These are phyloP conservation scores for Flammula alnicola DNA, from an alignment of 1,284 basidiomycete species.

Conservation along the genomic window DNA sequence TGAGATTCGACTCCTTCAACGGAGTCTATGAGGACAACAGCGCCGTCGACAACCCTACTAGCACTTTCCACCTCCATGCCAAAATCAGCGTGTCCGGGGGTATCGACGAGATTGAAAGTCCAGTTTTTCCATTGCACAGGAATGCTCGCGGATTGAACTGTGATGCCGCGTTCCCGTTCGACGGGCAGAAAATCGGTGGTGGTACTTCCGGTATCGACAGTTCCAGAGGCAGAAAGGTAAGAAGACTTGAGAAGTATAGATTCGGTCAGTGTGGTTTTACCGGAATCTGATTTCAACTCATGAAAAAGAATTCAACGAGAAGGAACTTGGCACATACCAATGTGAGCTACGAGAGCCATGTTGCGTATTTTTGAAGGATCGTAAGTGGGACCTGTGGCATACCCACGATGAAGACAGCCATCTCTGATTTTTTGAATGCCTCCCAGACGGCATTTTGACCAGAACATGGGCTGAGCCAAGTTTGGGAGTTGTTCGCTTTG, in stretches of 20 bases:
- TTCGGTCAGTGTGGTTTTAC: slow-evolving; percentile 91
- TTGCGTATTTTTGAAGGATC: slow-evolving; percentile 64
- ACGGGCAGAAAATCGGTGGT: slow-evolving; percentile 91
- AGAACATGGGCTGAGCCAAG: slow-evolving; percentile 14
- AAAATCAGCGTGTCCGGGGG: slow-evolving; percentile 92
- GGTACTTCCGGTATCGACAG: slow-evolving; percentile 89
- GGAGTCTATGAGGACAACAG: slow-evolving; percentile 86
- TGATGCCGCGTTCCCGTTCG: slow-evolving; percentile 88
- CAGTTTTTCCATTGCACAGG: slow-evolving; percentile 88
- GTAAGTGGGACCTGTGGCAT: slow-evolving; percentile 38
- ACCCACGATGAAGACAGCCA: slow-evolving; percentile 24
- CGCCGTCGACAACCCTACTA: slow-evolving; percentile 88
- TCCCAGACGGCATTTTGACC: slow-evolving; percentile 21
- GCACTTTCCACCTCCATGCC: slow-evolving; percentile 95
- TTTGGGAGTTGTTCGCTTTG: not conserved
- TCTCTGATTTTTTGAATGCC: slow-evolving; percentile 11
- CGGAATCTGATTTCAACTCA: slow-evolving; percentile 64
- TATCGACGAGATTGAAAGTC: slow-evolving; percentile 88
- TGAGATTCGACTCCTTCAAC: slow-evolving; percentile 93
- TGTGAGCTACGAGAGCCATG: slow-evolving; percentile 84
- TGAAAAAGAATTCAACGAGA: slow-evolving; percentile 4
- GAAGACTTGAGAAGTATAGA: slow-evolving; percentile 81
- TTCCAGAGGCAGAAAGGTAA: slow-evolving; percentile 75
- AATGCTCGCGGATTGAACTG: slow-evolving; percentile 90
- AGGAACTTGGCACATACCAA: slow-evolving; percentile 52